Conservation (phyloP, 257 asterid species). For the Nicotiana knightiana region DNA sequence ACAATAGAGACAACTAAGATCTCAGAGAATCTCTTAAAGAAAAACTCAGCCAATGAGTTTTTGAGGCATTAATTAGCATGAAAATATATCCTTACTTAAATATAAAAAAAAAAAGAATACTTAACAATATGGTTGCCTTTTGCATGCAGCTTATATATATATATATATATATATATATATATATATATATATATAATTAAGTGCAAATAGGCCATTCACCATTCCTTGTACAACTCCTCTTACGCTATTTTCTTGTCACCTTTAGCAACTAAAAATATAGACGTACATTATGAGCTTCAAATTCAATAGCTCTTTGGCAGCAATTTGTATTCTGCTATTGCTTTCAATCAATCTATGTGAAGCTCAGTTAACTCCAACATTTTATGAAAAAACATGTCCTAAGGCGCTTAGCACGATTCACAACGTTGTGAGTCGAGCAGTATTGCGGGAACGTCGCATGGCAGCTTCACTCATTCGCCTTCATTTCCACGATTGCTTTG, state of each 20-base stretch:
- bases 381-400: background rate
- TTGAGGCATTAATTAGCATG: no score
- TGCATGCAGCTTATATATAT: background rate
- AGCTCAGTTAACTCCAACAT: background rate
- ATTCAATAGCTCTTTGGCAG: background rate
- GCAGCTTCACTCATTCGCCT: slow-evolving; percentile 8
- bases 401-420: background rate
- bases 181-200: background rate
- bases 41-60: background rate
- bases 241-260: background rate
- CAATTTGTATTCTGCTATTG: background rate
- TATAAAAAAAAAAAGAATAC: no score
- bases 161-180: no score
- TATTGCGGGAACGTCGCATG: slow-evolving; percentile 5
- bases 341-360: background rate
- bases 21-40: background rate
- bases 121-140: background rate
- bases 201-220: background rate
- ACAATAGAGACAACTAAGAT: background rate
- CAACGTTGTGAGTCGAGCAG: background rate
- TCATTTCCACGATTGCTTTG: slow-evolving; percentile 16
- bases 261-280: background rate
- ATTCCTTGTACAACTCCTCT: background rate
- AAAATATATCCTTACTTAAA: no score
- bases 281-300: background rate